Base-by-base conservation (phyloP, 2,329 filamentous ascomycete genomes). In the Xylariaceae sp. region DNA sequence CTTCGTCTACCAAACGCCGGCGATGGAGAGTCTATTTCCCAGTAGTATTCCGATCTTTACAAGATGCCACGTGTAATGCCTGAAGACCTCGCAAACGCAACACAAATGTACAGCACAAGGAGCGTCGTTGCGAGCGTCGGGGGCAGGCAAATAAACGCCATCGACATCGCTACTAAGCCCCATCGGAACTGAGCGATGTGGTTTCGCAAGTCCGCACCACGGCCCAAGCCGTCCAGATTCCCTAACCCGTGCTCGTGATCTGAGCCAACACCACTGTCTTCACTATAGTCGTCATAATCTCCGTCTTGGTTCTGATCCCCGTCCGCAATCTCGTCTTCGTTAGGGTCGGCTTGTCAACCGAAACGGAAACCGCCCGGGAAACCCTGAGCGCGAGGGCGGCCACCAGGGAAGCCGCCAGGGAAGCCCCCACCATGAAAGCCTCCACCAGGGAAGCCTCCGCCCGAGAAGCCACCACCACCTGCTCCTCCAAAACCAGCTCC, bases 281-380 rank as follows among this genome's bases (percentile, higher is more conserved):
- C 71, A 60, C 72, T 68, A 53, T 64, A 66, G 53, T 69, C 71
- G 56, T 73, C 71, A 61, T 75, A 68, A 45, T 69, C 69, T 56
- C 67, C 67, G 44, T 68, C 52, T n/a, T 35, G 57, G 49, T 66
- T 59, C n/a, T 60, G 62, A 54, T 73, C 68, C 53, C 71, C 70
- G 53, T 70, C 66, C 39, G 72, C 44, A 55, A 73, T 67, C 53
- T 71, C 72, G 52, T 71, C 66, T 50, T 72, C 72, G 55, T 70
- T 51, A 58, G 70, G 52, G 61, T 67, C 56, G 66, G 70, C 69
- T 72, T 72, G 73, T 78, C 75, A 78, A 73, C 79, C 79, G 68
- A 87, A 88, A 64, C 80, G 80, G 74, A 87, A 88, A 60, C 81
- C 79, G 53, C 79, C 74, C 2, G 77, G 76, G 71, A 78, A 81